Percentiles rank a stretch among this genome's conserved stretches.
Conservation (phyloP, 768 basidiomycete species). For the Tephrocybe sp. region DNA sequence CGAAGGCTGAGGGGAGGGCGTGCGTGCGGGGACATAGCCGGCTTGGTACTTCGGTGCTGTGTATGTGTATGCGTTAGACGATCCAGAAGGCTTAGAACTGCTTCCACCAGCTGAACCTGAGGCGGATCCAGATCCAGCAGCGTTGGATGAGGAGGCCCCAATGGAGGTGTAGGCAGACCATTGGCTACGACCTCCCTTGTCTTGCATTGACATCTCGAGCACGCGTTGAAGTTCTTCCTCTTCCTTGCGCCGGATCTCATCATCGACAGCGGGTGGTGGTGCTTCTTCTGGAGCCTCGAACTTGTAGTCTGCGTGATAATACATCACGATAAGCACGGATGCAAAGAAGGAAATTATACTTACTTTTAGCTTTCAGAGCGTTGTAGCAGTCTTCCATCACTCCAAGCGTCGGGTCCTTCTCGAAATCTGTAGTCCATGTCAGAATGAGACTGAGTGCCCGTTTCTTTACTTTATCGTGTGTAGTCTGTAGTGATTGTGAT, state of each 20-base stretch:
- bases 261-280: slow-evolving; percentile 70
- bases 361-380: slow-evolving; percentile 80
- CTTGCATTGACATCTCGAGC: slow-evolving; percentile 89
- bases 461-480: slow-evolving; percentile 88
- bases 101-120: slow-evolving; percentile 13
- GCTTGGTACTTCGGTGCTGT: slow-evolving; percentile 41
- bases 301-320: slow-evolving; percentile 55
- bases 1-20: slow-evolving; percentile 37
- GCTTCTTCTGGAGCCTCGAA: slow-evolving; percentile 64
- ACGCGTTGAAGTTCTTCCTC: slow-evolving; percentile 95
- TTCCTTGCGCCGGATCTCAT: slow-evolving; percentile 79
- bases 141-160: slow-evolving; percentile 24
- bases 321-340: not conserved
- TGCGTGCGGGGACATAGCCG: slow-evolving; percentile 60
- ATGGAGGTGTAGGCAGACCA: slow-evolving; percentile 46
- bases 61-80: slow-evolving; percentile 20
- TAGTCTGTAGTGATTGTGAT: slow-evolving; percentile 51
- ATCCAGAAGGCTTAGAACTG: slow-evolving; percentile 16
- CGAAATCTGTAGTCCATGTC: slow-evolving; percentile 84
- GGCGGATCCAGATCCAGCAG: slow-evolving; percentile 14
- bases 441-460: slow-evolving; percentile 72
- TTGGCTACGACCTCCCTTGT: slow-evolving; percentile 75
- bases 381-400: slow-evolving; percentile 92
- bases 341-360: not conserved
- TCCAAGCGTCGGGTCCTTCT: slow-evolving; percentile 74